A percentile compares a stretch with the other conserved stretches of the same genome.
phyloP scores from a whole-genome alignment of 768 basidiomycete genomes.

The Suillus placidus region DNA sequence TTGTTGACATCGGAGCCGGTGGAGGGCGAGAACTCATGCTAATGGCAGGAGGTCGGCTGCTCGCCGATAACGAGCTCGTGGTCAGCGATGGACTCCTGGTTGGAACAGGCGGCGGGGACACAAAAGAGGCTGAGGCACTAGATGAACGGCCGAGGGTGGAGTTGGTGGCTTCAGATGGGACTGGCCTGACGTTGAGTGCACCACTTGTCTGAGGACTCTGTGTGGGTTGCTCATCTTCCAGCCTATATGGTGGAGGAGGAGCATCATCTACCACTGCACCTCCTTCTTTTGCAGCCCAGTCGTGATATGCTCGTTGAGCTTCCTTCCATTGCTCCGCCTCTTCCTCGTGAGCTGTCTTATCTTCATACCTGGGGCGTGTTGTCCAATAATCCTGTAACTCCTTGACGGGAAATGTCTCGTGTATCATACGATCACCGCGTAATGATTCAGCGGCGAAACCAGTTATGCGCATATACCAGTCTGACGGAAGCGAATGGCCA shows the following conservation, averaged over 20 bases:
- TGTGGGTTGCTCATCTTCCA: slow-evolving; percentile 44
- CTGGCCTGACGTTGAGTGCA: slow-evolving; percentile 2
- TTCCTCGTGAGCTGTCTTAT: slow-evolving; percentile 18
- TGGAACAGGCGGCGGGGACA: slow-evolving; percentile 17
- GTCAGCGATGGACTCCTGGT: slow-evolving; percentile 13
- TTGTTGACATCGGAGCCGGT: not conserved
- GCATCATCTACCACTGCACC: slow-evolving; percentile 46
- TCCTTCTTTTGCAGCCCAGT: slow-evolving; percentile 39
- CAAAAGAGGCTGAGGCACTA: slow-evolving; percentile 9
- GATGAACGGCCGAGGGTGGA: slow-evolving; percentile 9
- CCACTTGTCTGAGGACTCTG: slow-evolving; percentile 5
- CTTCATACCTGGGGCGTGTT: slow-evolving; percentile 59
- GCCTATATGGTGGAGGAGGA: slow-evolving; percentile 72
- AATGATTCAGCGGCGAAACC: slow-evolving; percentile 73
- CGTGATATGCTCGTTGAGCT: slow-evolving; percentile 40
- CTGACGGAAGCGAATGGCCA: slow-evolving; percentile 73
- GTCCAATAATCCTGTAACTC: slow-evolving; percentile 79
- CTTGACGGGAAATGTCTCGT: slow-evolving; percentile 67
- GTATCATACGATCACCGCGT: slow-evolving; percentile 62
- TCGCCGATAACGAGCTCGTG: not conserved
- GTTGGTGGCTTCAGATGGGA: slow-evolving; percentile 17
- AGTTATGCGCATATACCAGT: slow-evolving; percentile 86
- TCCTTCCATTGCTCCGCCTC: slow-evolving; percentile 29
- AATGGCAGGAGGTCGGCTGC: slow-evolving; percentile 15
- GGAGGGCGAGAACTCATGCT: slow-evolving; percentile 19